These are phyloP conservation scores for Epichloe coenophiala DNA, from an alignment of 2,329 filamentous ascomycete species.

Conservation along the genomic window DNA sequence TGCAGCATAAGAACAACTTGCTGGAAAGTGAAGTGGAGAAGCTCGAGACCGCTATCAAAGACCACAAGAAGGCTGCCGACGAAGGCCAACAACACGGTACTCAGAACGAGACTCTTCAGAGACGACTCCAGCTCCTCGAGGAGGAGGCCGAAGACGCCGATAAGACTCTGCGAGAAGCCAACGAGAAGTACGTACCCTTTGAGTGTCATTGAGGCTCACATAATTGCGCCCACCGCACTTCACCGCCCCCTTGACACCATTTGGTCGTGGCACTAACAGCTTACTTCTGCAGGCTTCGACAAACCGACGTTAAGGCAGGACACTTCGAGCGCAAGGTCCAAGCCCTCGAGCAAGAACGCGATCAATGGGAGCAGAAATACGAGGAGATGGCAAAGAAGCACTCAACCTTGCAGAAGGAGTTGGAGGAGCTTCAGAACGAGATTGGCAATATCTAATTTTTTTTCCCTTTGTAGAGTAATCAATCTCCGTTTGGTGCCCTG, in stretches of 20 bases:
- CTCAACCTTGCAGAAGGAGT: constrained; percentile 68
- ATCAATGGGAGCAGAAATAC: constrained; percentile 95
- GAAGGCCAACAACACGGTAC: constrained; percentile 72
- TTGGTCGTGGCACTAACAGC: constrained; percentile 7
- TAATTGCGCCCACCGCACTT: not conserved
- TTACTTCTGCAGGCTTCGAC: constrained; percentile 59
- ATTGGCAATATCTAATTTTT: constrained; percentile 75
- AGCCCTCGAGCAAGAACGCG: constrained; percentile 79
- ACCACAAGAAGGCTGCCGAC: constrained; percentile 75
- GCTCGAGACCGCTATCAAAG: constrained; percentile 70
- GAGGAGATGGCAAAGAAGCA: constrained; percentile 96
- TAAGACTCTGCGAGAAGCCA: constrained; percentile 90
- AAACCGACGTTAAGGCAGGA: constrained; percentile 97
- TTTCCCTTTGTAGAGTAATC: constrained; percentile 6
- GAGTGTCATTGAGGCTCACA: not conserved
- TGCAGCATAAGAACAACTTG: constrained; percentile 87
- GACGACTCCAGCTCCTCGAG: constrained; percentile 89
- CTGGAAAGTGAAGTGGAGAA: constrained; percentile 89
- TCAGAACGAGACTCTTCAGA: constrained; percentile 82
- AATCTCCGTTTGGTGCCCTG: constrained; percentile 7
- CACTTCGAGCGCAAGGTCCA: constrained; percentile 99
- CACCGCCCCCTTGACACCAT: not conserved
- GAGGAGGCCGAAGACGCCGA: constrained; percentile 96
- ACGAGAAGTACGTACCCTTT: constrained; percentile 72
- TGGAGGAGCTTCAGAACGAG: constrained; percentile 80